These are phyloP conservation scores for Colletotrichum sp. DNA, from an alignment of 2,329 filamentous ascomycete species.

Conservation along the genomic window DNA sequence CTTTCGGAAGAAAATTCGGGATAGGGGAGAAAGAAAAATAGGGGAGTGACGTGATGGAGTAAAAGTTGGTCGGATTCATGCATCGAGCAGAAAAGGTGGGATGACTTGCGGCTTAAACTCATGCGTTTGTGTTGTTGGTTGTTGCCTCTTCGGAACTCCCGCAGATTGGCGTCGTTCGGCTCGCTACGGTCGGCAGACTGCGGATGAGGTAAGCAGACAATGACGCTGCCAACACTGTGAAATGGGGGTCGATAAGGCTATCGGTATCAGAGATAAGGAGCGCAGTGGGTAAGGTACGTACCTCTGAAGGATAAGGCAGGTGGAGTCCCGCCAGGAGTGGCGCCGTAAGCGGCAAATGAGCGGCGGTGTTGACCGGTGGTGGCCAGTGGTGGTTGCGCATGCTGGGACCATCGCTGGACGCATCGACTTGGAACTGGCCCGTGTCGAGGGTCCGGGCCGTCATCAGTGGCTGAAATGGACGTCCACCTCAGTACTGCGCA, in stretches of 20 bases:
- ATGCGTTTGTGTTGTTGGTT: not conserved
- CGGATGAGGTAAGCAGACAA: not conserved
- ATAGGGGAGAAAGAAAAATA: not conserved
- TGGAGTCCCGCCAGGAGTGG: not conserved
- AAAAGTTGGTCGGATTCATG: not conserved
- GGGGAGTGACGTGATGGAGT: not conserved
- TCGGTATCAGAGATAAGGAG: not conserved
- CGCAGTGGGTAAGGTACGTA: not conserved
- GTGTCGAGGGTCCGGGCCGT: not conserved
- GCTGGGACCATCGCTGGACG: not conserved
- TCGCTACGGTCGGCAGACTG: not conserved
- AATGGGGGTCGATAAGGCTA: not conserved
- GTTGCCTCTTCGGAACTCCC: not conserved
- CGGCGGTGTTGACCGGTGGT: not conserved
- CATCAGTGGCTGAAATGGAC: not conserved
- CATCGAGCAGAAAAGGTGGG: not conserved
- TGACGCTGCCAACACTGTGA: not conserved
- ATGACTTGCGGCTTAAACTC: not conserved
- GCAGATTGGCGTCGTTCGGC: not conserved
- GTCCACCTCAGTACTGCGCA: not conserved
- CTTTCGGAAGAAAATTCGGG: not conserved
- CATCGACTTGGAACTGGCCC: not conserved
- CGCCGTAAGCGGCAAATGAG: not conserved
- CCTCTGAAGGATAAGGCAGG: not conserved
- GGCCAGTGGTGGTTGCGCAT: not conserved